A percentile compares a stretch with the other conserved stretches of the same genome.
Evolutionary conservation across 768 basidiomycete species (phyloP).

Genomic region (Russula emetica): DNA sequence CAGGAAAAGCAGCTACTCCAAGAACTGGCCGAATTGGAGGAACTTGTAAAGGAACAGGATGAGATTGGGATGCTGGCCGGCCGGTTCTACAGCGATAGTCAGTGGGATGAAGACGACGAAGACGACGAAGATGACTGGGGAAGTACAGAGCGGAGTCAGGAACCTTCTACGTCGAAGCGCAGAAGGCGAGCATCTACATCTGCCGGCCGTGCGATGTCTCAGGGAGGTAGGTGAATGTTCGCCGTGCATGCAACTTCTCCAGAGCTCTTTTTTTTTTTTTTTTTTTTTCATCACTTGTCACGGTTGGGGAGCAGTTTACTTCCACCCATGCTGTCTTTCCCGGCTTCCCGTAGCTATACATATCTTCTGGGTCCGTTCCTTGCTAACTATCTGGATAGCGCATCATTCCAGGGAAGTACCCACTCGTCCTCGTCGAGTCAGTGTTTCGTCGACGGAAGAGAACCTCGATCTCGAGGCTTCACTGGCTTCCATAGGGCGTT

Average conservation of each 20-base stretch:
- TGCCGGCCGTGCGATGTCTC: constrained; percentile 16
- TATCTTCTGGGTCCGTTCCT: background rate
- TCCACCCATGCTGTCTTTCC: background rate
- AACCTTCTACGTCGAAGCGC: constrained; percentile 36
- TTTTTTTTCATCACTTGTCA: constrained; percentile 1
- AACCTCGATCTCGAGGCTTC: constrained; percentile 32
- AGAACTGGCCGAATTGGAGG: constrained; percentile 56
- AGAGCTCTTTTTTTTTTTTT: background rate
- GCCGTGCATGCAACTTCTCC: background rate
- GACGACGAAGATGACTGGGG: constrained; percentile 48
- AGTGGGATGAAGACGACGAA: constrained; percentile 49
- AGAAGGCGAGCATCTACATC: constrained; percentile 33
- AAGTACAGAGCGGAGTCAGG: constrained; percentile 31
- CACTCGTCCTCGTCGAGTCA: constrained; percentile 21
- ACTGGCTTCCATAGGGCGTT: constrained; percentile 23
- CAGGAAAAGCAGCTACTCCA: constrained; percentile 71
- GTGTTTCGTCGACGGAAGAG: constrained; percentile 28
- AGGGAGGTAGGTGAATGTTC: constrained; percentile 18
- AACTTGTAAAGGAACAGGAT: constrained; percentile 55
- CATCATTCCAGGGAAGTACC: constrained; percentile 29
- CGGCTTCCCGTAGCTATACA: background rate
- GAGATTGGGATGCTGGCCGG: constrained; percentile 49
- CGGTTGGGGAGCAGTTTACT: background rate
- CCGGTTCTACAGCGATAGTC: constrained; percentile 49
- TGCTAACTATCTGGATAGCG: constrained; percentile 15